Evolutionary conservation across 2,329 filamentous ascomycete genomes (phyloP).

Genomic region (Arthroderma sp.): DNA sequence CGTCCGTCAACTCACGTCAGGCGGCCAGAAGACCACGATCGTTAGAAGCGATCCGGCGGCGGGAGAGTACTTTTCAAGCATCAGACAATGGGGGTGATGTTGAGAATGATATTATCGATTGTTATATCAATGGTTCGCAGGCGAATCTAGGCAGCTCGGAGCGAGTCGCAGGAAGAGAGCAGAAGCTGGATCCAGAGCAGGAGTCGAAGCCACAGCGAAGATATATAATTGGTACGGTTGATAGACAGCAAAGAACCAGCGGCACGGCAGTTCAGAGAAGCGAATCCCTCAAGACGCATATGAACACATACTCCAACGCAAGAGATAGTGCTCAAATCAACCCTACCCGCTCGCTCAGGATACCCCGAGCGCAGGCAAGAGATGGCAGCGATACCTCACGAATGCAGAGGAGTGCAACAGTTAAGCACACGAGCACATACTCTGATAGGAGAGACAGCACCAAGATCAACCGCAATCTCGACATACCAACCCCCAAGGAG

Average conservation of each 20-base stretch:
- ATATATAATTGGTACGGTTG: not conserved
- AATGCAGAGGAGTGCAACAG: not conserved
- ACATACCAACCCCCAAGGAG: not conserved
- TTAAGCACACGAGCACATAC: not conserved
- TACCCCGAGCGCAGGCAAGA: not conserved
- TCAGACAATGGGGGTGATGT: not conserved
- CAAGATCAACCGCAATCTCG: not conserved
- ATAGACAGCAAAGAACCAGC: not conserved
- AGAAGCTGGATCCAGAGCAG: not conserved
- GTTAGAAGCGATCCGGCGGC: not conserved
- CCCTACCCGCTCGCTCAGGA: not conserved
- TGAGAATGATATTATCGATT: constrained; percentile 10
- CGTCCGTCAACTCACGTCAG: not conserved
- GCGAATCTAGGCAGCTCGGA: not conserved
- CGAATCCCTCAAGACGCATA: not conserved
- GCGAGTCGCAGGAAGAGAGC: not conserved
- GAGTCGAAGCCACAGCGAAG: not conserved
- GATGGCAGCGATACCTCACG: not conserved
- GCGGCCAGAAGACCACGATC: not conserved
- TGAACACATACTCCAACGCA: not conserved
- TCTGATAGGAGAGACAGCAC: not conserved
- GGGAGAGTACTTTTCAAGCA: not conserved
- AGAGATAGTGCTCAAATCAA: not conserved
- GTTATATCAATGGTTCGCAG: not conserved
- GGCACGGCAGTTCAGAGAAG: not conserved